Percentiles rank a stretch among this genome's conserved stretches.
Evolutionary conservation across 345 rosid genomes (phyloP).

Genomic region (Fremontodendron californicum): DNA sequence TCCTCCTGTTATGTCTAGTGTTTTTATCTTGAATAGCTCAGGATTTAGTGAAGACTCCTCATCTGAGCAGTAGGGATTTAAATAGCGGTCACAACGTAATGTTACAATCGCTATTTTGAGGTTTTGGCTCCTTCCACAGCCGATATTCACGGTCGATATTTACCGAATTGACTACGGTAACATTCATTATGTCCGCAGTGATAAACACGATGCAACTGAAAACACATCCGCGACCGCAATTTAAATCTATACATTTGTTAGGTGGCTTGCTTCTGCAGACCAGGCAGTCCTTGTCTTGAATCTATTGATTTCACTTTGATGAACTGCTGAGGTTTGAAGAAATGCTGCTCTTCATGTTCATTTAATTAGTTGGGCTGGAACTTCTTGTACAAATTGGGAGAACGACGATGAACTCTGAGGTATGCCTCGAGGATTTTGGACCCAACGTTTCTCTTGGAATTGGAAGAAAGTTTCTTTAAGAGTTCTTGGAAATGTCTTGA

Average conservation of each 20-base stretch:
- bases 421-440: not conserved
- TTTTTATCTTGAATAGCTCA: conserved; percentile 3
- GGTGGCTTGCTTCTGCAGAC: no score
- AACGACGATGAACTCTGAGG: not conserved
- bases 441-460: not conserved
- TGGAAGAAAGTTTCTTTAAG: not conserved
- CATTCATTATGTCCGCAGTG: no score
- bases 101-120: no score
- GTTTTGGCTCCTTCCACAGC: no score
- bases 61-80: no score
- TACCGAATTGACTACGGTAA: no score
- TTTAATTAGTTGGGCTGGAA: not conserved
- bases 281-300: not conserved
- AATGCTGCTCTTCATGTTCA: not conserved
- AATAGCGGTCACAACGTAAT: no score
- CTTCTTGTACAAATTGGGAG: not conserved
- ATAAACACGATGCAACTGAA: no score
- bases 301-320: not conserved
- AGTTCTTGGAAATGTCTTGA: not conserved
- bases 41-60: not conserved
- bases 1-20: not conserved
- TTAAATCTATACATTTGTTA: no score
- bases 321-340: not conserved
- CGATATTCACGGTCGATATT: no score
- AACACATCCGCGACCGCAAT: no score